Evolutionary conservation across 2,329 filamentous ascomycete genomes (phyloP).

Genomic region (Epichloe glyceriae): DNA sequence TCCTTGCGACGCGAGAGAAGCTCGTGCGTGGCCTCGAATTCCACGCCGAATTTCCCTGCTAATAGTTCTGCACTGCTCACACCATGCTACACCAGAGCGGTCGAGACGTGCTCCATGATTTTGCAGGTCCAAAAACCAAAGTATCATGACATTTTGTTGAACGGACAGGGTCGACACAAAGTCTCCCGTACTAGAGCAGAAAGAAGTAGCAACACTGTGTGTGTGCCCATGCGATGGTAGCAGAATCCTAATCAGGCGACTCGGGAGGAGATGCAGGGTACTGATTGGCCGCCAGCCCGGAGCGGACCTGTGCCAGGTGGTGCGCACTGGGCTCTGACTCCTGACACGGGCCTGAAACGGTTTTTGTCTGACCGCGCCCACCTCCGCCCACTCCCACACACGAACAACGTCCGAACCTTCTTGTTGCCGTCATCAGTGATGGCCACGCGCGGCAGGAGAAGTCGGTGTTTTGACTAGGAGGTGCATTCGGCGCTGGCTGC

Average conservation of each 20-base stretch:
- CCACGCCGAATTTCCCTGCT: not conserved
- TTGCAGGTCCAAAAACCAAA: not conserved
- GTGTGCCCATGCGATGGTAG: too few relatives aligned
- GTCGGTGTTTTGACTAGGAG: too few relatives aligned
- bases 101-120: not conserved
- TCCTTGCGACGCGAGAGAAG: too few relatives aligned
- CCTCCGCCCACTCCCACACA: not conserved
- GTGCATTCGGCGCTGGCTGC: not conserved
- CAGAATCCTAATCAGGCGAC: slow-evolving; percentile 16
- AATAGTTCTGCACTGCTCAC: not conserved
- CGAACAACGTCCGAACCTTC: too few relatives aligned
- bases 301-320: slow-evolving; percentile 9
- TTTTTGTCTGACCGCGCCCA: not conserved
- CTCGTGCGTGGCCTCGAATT: not conserved
- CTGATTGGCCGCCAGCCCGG: slow-evolving; percentile 14
- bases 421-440: not conserved
- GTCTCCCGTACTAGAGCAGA: too few relatives aligned
- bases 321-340: slow-evolving; percentile 9
- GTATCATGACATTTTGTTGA: too few relatives aligned
- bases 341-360: slow-evolving; percentile 17
- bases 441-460: not conserved
- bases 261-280: slow-evolving; percentile 5
- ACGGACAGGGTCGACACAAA: too few relatives aligned
- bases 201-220: too few relatives aligned
- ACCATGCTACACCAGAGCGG: not conserved